These are phyloP conservation scores for Neopestalotiopsis sp. DNA, from an alignment of 2,329 filamentous ascomycete genomes.

Conservation along the genomic window DNA sequence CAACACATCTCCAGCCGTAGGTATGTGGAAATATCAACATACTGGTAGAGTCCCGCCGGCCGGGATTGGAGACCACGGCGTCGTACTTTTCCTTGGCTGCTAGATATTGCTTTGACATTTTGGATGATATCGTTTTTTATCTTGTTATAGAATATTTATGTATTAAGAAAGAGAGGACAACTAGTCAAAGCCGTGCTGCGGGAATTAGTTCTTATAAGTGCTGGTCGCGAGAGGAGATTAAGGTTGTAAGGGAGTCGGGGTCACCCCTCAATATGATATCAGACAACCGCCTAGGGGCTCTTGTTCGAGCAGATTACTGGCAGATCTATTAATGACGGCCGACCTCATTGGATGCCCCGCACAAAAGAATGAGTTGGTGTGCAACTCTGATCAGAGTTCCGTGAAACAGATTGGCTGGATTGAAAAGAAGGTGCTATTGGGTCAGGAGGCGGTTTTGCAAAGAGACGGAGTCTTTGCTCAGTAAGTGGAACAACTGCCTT, in stretches of 20 bases:
- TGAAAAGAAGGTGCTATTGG: not conserved
- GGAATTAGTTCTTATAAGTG: not conserved
- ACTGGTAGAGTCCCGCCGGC: slow-evolving; percentile 38
- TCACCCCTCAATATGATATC: slow-evolving; percentile 15
- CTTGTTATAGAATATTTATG: too few relatives aligned
- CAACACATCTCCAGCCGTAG: too few relatives aligned
- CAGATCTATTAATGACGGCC: not conserved
- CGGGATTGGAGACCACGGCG: slow-evolving; percentile 38
- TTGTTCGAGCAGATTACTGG: not conserved
- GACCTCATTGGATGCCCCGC: not conserved
- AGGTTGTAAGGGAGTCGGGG: slow-evolving; percentile 10
- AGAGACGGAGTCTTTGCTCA: not conserved
- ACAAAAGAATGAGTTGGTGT: not conserved
- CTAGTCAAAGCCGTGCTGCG: not conserved
- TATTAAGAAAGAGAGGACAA: too few relatives aligned
- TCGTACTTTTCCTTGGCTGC: slow-evolving; percentile 41
- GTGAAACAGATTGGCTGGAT: not conserved
- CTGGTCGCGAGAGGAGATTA: not conserved
- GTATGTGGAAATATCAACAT: slow-evolving; percentile 19
- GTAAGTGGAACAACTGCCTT: too few relatives aligned
- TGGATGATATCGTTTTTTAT: slow-evolving; percentile 6
- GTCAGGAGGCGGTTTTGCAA: not conserved
- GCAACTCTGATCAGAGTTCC: not conserved
- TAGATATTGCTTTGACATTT: slow-evolving; percentile 36
- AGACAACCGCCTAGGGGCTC: not conserved